Percentiles rank a stretch among this genome's conserved stretches.
These are phyloP conservation scores for Xylaria bambusicola DNA, from an alignment of 495 filamentous ascomycete genomes.

Conservation along the genomic window DNA sequence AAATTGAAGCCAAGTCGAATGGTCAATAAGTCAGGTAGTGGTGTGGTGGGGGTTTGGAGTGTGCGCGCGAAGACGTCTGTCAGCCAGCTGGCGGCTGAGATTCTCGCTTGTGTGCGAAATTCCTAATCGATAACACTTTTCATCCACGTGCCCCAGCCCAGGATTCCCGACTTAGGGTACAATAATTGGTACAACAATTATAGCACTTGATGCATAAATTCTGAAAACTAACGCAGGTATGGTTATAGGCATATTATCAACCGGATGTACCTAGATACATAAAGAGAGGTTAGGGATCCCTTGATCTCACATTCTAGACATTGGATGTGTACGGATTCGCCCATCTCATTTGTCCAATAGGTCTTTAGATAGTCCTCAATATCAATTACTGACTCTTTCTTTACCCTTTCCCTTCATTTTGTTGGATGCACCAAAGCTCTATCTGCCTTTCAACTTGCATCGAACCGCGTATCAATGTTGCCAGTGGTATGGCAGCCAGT, in stretches of 20 bases:
- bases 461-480: conserved; percentile 43
- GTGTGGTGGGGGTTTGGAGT: conserved; percentile 21
- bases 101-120: conserved; percentile 14
- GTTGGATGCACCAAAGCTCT: conserved; percentile 53
- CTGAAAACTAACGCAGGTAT: no score
- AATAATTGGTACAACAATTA: no score
- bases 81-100: conserved; percentile 6
- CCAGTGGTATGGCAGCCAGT: conserved; percentile 34
- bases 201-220: no score
- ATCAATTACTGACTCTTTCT: conserved; percentile 10
- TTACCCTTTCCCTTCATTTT: conserved; percentile 39
- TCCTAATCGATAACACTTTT: conserved; percentile 12
- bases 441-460: conserved; percentile 53
- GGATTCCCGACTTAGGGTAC: neutral
- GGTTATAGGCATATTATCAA: no score
- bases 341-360: no score
- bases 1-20: conserved; percentile 18
- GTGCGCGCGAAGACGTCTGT: conserved; percentile 16
- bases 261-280: no score
- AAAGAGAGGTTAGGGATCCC: no score
- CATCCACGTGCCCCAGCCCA: neutral
- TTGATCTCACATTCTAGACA: no score
- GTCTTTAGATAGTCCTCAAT: no score
- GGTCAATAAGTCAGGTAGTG: conserved; percentile 1
- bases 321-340: no score